These are phyloP conservation scores for Fraxinus baroniana DNA, from an alignment of 305 asterid species.

Conservation along the genomic window DNA sequence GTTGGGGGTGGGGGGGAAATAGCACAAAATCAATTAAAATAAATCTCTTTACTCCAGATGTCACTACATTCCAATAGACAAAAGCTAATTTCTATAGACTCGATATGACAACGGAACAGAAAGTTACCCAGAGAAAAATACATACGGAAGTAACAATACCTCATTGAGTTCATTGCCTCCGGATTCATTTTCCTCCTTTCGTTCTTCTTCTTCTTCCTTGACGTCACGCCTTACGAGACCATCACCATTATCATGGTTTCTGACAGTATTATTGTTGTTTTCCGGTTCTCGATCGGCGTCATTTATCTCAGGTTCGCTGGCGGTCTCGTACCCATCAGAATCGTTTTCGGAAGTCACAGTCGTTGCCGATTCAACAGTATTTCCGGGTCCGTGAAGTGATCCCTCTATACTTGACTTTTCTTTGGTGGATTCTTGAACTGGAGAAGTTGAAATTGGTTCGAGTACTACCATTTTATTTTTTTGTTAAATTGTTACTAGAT, in stretches of 20 bases:
- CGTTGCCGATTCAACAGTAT: conserved; percentile 18
- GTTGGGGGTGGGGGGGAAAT: neutral
- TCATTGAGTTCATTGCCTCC: conserved; percentile 32
- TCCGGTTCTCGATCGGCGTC: conserved; percentile 33
- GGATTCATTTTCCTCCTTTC: conserved; percentile 22
- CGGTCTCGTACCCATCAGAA: conserved; percentile 88
- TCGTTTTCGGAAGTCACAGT: conserved; percentile 40
- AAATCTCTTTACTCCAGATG: neutral
- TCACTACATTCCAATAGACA: neutral
- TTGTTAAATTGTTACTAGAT: neutral
- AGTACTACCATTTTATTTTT: conserved; percentile 58
- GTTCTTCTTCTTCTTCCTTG: conserved; percentile 29
- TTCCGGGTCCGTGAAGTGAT: conserved; percentile 26
- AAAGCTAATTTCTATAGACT: neutral
- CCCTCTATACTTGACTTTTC: conserved; percentile 16
- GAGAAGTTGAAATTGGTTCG: conserved; percentile 33
- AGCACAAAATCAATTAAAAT: neutral
- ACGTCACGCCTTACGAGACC: conserved; percentile 26
- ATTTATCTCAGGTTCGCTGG: conserved; percentile 77
- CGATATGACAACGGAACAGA: neutral
- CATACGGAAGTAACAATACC: conserved; percentile 28
- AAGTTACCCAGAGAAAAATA: neutral
- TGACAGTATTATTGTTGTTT: conserved; percentile 19
- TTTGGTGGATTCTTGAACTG: conserved; percentile 27
- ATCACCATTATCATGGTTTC: conserved; percentile 20